Conservation (phyloP, 768 basidiomycete species). For the Leccinum subtestaceum region DNA sequence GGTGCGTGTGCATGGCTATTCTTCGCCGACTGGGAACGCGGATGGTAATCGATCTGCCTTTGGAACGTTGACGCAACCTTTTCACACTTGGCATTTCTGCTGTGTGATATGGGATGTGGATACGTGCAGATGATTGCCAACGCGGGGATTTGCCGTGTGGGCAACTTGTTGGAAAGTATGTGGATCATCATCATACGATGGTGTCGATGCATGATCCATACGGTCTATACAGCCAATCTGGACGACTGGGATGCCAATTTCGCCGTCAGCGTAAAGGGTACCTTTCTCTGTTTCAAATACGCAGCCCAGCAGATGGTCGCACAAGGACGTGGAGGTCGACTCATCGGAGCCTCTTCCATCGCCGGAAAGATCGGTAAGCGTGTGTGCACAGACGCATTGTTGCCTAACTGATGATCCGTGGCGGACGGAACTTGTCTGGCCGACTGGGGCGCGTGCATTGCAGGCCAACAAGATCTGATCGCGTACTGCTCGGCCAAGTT, state of each 20-base stretch:
- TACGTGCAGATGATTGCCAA: slow-evolving; percentile 14
- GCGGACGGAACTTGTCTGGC: not conserved
- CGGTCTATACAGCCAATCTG: slow-evolving; percentile 7
- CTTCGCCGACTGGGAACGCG: not conserved
- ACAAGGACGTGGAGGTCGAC: slow-evolving; percentile 14
- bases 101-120: not conserved
- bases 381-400: not conserved
- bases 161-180: slow-evolving; percentile 8
- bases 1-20: slow-evolving; percentile 8
- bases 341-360: slow-evolving; percentile 7
- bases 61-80: not conserved
- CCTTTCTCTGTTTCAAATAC: slow-evolving; percentile 26
- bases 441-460: not conserved
- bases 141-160: slow-evolving; percentile 8
- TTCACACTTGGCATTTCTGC: not conserved
- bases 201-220: not conserved
- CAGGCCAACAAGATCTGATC: slow-evolving; percentile 5
- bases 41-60: not conserved
- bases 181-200: not conserved
- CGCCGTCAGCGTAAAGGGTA: slow-evolving; percentile 16
- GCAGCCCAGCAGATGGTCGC: slow-evolving; percentile 22
- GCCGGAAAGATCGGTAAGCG: not conserved
- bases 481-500: slow-evolving; percentile 18
- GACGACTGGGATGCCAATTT: slow-evolving; percentile 28
- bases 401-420: not conserved